These are phyloP conservation scores for Kwoniella newhampshirensis DNA, from an alignment of 768 basidiomycete species.

Conservation along the genomic window DNA sequence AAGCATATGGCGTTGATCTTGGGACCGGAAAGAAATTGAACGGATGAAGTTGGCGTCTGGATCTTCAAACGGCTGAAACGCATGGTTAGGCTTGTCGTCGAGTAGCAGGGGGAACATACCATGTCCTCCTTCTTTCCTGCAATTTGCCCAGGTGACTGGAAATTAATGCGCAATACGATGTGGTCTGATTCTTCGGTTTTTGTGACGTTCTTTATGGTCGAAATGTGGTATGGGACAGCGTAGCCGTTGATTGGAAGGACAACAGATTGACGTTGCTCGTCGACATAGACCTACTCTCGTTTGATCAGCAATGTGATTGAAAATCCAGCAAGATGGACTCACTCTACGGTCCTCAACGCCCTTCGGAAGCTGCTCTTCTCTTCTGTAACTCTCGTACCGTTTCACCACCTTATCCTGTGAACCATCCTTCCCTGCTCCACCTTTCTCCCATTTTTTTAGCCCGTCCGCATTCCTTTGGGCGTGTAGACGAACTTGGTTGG, in stretches of 20 bases:
- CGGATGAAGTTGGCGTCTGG: constrained; percentile 94
- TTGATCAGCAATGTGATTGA: constrained; percentile 2
- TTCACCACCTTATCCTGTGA: constrained; percentile 94
- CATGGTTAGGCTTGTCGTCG: not conserved
- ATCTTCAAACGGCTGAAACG: constrained; percentile 66
- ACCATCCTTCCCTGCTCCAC: constrained; percentile 68
- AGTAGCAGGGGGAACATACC: constrained; percentile 55
- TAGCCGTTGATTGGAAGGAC: constrained; percentile 91
- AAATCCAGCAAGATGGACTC: constrained; percentile 47
- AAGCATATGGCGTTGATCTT: constrained; percentile 85
- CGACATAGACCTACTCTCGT: constrained; percentile 72
- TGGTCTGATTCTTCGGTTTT: constrained; percentile 96
- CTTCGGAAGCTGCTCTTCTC: constrained; percentile 83
- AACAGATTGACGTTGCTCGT: constrained; percentile 84
- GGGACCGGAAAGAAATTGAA: constrained; percentile 87
- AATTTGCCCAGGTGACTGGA: constrained; percentile 95
- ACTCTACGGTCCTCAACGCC: constrained; percentile 79
- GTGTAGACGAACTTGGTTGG: constrained; percentile 85
- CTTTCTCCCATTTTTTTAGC: constrained; percentile 77
- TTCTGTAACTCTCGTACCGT: constrained; percentile 93
- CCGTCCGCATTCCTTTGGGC: constrained; percentile 73
- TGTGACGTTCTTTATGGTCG: constrained; percentile 95
- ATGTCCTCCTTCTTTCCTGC: constrained; percentile 99
- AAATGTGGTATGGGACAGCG: constrained; percentile 96
- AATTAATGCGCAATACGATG: constrained; percentile 93